Evolutionary conservation across 2,329 filamentous ascomycete species (phyloP), one percentile per base, ranked within the genome.

Genomic region (Microascus cirrosus): DNA sequence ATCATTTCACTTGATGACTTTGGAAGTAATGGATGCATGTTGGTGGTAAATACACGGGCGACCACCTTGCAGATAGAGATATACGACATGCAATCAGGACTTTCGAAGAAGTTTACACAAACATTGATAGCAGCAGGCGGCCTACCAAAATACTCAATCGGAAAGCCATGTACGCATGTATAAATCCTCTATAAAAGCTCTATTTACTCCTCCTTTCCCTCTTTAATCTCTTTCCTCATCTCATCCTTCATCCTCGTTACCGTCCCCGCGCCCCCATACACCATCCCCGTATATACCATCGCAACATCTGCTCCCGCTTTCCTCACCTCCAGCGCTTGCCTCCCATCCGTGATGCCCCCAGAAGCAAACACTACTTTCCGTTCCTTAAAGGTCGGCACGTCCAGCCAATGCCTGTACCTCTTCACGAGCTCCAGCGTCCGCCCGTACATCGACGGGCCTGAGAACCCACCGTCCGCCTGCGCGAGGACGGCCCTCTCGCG

Each of bases 321-420:
- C 54, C 97, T 77, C 7, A 93, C 83, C 72, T 89, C 79, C 15
- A 89, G 74, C 10, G 90, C 95, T 73, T 97, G 87, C 62, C 87
- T 80, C 4, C 94, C 94, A 62, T 87, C 93, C 1, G 88, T 94
- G 67, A 99, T 93, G 20, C 94, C 94, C 1, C 94, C 94, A 0
- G 90, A 94, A 0, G 93, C 93, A 68, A 97, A 97, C 60, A 99
- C 87, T 56, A 91, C 85, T 73, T 96, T 96, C 54, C 79, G 79
- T 48, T 67, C 65, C 20, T 68, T 65, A 57, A 74, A 70, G 35
- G 77, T 71, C 56, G 73, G 72, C 59, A 73, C 71, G 61, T 89
- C 85, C 35, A 93, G 75, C 67, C 85, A 75, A 64, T 78, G 77
- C 58, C 91, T 82, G 72, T 97, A 99, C 63, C 85, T 83, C 60